phyloP scores from a whole-genome alignment of 768 basidiomycete species.

The Kwoniella pini region DNA sequence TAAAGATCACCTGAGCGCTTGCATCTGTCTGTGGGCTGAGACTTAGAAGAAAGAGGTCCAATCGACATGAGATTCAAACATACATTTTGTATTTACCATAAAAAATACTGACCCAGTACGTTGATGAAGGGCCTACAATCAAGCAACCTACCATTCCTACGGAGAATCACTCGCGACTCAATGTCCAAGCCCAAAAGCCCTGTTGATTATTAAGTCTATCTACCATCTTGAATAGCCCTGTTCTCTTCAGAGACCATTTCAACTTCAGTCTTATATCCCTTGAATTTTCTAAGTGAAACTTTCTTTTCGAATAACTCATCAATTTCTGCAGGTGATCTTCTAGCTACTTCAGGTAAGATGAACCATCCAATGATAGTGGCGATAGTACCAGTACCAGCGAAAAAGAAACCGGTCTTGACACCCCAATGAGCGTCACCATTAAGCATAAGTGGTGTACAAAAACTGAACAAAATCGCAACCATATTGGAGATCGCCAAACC shows the following conservation, averaged over 20 bases:
- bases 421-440: constrained; percentile 11
- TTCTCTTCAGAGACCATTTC: constrained; percentile 4
- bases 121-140: no score
- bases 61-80: no score
- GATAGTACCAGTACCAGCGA: constrained; percentile 18
- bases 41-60: no score
- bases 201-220: not conserved
- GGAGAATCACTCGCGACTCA: no score
- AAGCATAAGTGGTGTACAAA: constrained; percentile 6
- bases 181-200: no score
- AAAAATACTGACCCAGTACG: no score
- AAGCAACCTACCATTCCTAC: no score
- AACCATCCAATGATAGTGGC: constrained; percentile 19
- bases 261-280: constrained; percentile 24
- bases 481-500: constrained; percentile 22
- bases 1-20: no score
- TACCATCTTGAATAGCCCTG: not conserved
- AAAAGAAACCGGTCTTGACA: constrained; percentile 24
- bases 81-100: no score
- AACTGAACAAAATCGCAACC: constrained; percentile 34
- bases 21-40: no score
- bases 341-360: constrained; percentile 20
- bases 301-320: constrained; percentile 26
- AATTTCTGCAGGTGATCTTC: constrained; percentile 19
- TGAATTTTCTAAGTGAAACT: constrained; percentile 27